Conservation (phyloP, 2,329 filamentous ascomycete genomes). For the Pseudogymnoascus sp. region DNA sequence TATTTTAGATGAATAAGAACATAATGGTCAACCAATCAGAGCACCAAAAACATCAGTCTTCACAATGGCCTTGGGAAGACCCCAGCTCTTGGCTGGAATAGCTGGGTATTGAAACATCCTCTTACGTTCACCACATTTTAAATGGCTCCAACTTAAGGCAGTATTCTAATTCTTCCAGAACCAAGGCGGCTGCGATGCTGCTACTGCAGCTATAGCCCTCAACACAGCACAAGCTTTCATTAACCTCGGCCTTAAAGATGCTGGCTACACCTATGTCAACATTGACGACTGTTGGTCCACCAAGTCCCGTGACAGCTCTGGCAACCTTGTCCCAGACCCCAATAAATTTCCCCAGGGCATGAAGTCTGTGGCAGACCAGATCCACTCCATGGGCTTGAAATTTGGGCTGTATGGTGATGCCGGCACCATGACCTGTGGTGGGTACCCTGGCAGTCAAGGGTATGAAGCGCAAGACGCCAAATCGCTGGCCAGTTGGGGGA, state of each 20-base stretch:
- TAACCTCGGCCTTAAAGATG: conserved; percentile 13
- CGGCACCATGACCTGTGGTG: conserved; percentile 28
- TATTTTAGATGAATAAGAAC: no score
- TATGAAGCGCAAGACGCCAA: conserved; percentile 44
- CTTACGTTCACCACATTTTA: background rate
- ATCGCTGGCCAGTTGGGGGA: conserved; percentile 43
- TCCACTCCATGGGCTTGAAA: conserved; percentile 16
- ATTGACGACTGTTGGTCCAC: conserved; percentile 43
- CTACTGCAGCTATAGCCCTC: background rate
- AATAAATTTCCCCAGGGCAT: conserved; percentile 34
- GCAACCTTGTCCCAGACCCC: conserved; percentile 32
- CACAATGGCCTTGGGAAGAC: conserved; percentile 18
- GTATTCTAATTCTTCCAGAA: background rate
- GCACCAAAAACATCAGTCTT: no score
- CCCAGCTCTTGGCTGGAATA: conserved; percentile 19
- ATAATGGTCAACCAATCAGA: no score
- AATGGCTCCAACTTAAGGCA: background rate
- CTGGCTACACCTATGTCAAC: conserved; percentile 16
- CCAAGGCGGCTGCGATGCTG: background rate
- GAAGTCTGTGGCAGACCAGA: conserved; percentile 11
- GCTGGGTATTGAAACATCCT: conserved; percentile 13
- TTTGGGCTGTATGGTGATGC: conserved; percentile 36
- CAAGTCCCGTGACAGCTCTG: conserved; percentile 30
- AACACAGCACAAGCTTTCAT: conserved; percentile 11
- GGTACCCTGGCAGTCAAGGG: conserved; percentile 40